A percentile compares a stretch with the other conserved stretches of the same genome.
Conservation (phyloP, 257 asterid species). For the Ilex asprella region DNA sequence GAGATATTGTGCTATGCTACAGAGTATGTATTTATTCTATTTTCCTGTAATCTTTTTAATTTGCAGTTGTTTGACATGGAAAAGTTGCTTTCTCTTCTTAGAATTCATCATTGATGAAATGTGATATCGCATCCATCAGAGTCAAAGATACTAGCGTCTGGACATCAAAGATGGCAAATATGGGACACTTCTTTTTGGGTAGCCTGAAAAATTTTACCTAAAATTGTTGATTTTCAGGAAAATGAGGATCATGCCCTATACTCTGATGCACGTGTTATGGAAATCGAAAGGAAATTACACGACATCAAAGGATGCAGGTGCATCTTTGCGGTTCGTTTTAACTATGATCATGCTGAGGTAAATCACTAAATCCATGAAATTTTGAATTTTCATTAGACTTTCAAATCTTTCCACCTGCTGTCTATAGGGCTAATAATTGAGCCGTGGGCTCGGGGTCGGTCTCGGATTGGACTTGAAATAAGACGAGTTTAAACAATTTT, state of each 20-base stretch:
- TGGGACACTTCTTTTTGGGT: not conserved
- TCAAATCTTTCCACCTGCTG: not conserved
- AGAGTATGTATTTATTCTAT: slow-evolving; percentile 39
- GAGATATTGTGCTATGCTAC: slow-evolving; percentile 83
- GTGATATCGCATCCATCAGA: not conserved
- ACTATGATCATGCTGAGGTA: slow-evolving; percentile 51
- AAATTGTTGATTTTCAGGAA: slow-evolving; percentile 36
- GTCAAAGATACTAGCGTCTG: not conserved
- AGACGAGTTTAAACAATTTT: too few relatives aligned
- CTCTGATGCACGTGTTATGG: slow-evolving; percentile 57
- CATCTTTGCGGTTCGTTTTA: slow-evolving; percentile 54
- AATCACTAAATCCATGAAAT: slow-evolving; percentile 3
- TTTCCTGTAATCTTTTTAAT: not conserved
- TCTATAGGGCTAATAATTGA: too few relatives aligned
- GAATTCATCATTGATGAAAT: not conserved
- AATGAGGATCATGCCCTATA: slow-evolving; percentile 47
- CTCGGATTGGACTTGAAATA: too few relatives aligned
- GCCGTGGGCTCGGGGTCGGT: too few relatives aligned
- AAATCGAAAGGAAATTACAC: slow-evolving; percentile 42
- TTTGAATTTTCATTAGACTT: not conserved
- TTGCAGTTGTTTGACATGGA: not conserved
- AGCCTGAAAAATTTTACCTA: not conserved
- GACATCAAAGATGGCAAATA: too few relatives aligned
- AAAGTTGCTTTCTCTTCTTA: not conserved
- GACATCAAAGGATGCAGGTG: slow-evolving; percentile 49